These are phyloP conservation scores for Xylaria polymorpha DNA, from an alignment of 2,329 filamentous ascomycete genomes.

Conservation along the genomic window DNA sequence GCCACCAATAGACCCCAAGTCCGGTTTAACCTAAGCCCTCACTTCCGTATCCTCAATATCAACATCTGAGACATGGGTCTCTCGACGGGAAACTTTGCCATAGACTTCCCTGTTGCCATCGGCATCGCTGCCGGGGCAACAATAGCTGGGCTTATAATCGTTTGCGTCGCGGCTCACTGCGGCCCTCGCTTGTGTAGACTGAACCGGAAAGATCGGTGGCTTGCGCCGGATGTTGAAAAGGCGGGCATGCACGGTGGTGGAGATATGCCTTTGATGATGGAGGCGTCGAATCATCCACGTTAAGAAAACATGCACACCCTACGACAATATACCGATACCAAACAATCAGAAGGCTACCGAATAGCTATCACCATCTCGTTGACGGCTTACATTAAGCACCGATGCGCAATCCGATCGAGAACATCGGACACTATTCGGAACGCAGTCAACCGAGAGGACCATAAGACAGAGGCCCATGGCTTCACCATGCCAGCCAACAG, in stretches of 20 bases:
- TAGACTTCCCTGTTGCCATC: constrained; percentile 40
- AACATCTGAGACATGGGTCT: constrained; percentile 30
- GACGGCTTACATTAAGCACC: background rate
- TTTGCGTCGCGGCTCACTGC: constrained; percentile 45
- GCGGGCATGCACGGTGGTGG: background rate
- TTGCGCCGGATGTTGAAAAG: constrained; percentile 38
- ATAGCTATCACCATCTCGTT: background rate
- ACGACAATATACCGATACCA: constrained; percentile 4
- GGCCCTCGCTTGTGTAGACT: constrained; percentile 42
- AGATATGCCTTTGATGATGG: background rate
- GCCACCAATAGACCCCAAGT: background rate
- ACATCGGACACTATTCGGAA: background rate
- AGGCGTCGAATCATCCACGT: background rate
- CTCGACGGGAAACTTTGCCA: constrained; percentile 33
- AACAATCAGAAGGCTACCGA: background rate
- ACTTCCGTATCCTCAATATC: background rate
- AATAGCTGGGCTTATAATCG: constrained; percentile 37
- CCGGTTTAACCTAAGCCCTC: background rate
- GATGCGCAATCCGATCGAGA: background rate
- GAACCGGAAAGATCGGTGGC: constrained; percentile 41
- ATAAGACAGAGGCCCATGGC: no score
- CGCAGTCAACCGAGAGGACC: background rate
- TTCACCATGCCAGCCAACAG: background rate
- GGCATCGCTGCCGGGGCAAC: constrained; percentile 39
- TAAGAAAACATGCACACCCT: background rate